Conservation (phyloP, 192 early-diverging fungal species). For the Backusella australiensis region DNA sequence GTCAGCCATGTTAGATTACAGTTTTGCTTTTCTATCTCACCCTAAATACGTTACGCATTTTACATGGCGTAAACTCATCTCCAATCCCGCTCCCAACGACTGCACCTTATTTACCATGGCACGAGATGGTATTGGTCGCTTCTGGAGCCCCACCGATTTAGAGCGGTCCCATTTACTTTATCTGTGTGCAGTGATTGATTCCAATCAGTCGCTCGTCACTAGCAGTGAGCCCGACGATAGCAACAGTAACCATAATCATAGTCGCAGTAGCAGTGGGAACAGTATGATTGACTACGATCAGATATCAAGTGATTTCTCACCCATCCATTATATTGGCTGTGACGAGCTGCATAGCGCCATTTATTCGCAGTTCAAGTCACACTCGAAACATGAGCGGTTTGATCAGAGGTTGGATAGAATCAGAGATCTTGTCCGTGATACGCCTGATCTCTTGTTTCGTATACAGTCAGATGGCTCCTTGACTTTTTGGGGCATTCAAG, state of each 20-base stretch:
- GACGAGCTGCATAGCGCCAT: constrained; percentile 50
- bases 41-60: constrained; percentile 56
- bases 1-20: constrained; percentile 15
- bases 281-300: background rate
- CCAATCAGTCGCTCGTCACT: constrained; percentile 53
- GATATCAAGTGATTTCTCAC: constrained; percentile 36
- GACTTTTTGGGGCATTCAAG: constrained; percentile 79
- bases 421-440: constrained; percentile 62
- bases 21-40: constrained; percentile 70
- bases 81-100: background rate
- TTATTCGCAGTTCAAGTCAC: constrained; percentile 8
- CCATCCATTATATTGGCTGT: constrained; percentile 59
- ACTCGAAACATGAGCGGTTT: constrained; percentile 30
- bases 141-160: constrained; percentile 61
- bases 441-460: constrained; percentile 76
- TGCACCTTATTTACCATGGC: constrained; percentile 64
- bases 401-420: constrained; percentile 48
- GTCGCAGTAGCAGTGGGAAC: background rate
- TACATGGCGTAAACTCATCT: constrained; percentile 59
- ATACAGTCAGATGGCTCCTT: constrained; percentile 68
- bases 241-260: background rate
- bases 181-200: constrained; percentile 69
- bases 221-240: constrained; percentile 22
- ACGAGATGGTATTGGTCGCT: constrained; percentile 63
- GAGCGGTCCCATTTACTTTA: constrained; percentile 57